Evolutionary conservation across 2,329 filamentous ascomycete species (phyloP).

Genomic region (Ascochyta koolunga): DNA sequence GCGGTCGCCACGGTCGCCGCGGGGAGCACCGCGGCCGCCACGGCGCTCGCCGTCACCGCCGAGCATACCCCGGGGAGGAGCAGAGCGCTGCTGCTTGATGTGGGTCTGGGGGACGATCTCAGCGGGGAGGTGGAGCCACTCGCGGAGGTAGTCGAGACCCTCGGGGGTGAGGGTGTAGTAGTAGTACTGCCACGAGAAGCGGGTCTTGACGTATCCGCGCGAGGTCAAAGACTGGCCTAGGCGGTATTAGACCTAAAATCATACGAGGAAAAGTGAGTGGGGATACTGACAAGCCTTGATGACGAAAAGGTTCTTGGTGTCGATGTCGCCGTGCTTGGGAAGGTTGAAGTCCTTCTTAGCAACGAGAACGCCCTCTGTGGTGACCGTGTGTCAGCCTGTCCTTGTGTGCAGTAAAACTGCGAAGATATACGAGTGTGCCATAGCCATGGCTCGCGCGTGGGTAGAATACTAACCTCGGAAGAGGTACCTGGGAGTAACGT

Average conservation of each 20-base stretch:
- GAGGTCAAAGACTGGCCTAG: conserved; percentile 88
- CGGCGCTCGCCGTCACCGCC: conserved; percentile 79
- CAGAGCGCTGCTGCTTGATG: conserved; percentile 99
- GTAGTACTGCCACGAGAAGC: conserved; percentile 80
- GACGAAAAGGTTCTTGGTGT: conserved; percentile 99
- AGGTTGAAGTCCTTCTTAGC: conserved; percentile 99
- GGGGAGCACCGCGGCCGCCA: conserved; percentile 77
- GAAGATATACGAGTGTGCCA: conserved; percentile 44
- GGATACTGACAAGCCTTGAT: conserved; percentile 79
- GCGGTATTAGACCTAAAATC: conserved; percentile 20
- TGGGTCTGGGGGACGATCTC: conserved; percentile 99
- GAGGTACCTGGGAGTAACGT: conserved; percentile 42
- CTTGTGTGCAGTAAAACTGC: conserved; percentile 45
- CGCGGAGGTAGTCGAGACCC: conserved; percentile 99
- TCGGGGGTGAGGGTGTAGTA: conserved; percentile 99
- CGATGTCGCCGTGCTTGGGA: conserved; percentile 96
- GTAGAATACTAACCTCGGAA: conserved; percentile 50
- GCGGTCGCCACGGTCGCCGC: conserved; percentile 64
- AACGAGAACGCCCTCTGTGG: conserved; percentile 79
- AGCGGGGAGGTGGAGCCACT: conserved; percentile 99
- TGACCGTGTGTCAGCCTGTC: conserved; percentile 53
- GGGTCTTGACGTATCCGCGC: conserved; percentile 98
- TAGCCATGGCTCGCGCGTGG: conserved; percentile 45
- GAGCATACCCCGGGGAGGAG: conserved; percentile 98
- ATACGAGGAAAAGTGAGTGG: background rate